Evolutionary conservation across 805 yeast genomes (phyloP).

Genomic region (Saccharomyces eubayanus): DNA sequence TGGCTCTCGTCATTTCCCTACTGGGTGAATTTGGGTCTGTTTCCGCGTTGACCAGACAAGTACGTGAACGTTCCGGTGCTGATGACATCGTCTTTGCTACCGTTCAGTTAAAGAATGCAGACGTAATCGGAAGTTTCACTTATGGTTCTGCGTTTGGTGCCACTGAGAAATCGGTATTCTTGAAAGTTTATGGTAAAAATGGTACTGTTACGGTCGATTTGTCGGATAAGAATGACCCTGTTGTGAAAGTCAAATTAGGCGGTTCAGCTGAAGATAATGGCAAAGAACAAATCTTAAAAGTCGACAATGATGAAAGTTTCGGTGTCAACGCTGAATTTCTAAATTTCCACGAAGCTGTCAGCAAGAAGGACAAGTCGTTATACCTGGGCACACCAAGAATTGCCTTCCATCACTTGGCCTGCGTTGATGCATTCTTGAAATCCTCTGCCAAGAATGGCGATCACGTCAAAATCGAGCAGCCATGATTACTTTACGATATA

Average conservation of each 20-base stretch:
- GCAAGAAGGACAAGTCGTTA: conserved; percentile 49
- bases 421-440: conserved; percentile 76
- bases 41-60: conserved; percentile 70
- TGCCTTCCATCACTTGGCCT: conserved; percentile 89
- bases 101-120: conserved; percentile 47
- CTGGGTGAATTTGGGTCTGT: conserved; percentile 67
- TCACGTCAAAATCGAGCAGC: conserved; percentile 38
- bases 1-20: conserved; percentile 76
- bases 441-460: conserved; percentile 51
- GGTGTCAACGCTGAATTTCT: conserved; percentile 51
- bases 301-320: conserved; percentile 38
- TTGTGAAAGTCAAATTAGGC: conserved; percentile 30
- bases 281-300: conserved; percentile 29
- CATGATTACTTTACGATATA: conserved; percentile 1
- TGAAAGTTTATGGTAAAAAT: conserved; percentile 67
- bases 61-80: conserved; percentile 68
- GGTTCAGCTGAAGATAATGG: conserved; percentile 21
- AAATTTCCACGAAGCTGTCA: conserved; percentile 54
- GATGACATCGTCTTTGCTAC: conserved; percentile 76
- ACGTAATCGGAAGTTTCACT: conserved; percentile 71
- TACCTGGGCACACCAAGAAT: conserved; percentile 57
- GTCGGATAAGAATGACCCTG: conserved; percentile 36
- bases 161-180: conserved; percentile 55
- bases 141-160: conserved; percentile 86
- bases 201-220: conserved; percentile 70